Evolutionary conservation across 208 protist genomes (phyloP).

Genomic region (Acanthamoeba royreba): DNA sequence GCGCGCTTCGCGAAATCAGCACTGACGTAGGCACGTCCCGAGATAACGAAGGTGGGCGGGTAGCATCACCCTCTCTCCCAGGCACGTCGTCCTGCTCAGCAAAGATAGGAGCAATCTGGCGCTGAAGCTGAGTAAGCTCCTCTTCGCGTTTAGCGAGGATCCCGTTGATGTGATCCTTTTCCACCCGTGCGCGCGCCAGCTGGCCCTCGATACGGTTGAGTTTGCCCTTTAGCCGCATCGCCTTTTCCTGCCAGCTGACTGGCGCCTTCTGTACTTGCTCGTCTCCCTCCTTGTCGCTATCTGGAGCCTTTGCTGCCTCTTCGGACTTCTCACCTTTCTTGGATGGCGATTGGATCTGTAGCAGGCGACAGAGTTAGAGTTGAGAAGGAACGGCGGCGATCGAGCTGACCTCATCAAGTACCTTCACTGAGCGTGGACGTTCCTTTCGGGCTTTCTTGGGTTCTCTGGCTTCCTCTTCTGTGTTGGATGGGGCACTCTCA

Average conservation of each 20-base stretch:
- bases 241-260: conserved; percentile 16
- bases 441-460: not conserved
- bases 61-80: not conserved
- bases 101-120: conserved; percentile 22
- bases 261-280: not conserved
- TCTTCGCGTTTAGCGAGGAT: not conserved
- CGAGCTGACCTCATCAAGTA: too few relatives aligned
- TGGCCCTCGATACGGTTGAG: not conserved
- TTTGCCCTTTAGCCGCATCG: conserved; percentile 14
- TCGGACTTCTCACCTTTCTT: not conserved
- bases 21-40: not conserved
- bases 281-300: not conserved
- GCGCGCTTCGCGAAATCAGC: not conserved
- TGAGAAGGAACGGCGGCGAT: too few relatives aligned
- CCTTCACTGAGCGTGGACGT: too few relatives aligned
- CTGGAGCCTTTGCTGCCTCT: not conserved
- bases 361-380: too few relatives aligned
- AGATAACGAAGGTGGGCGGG: not conserved
- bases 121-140: not conserved
- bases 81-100: not conserved
- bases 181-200: not conserved
- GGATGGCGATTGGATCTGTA: too few relatives aligned
- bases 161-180: not conserved
- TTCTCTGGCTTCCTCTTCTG: not conserved
- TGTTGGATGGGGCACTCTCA: not conserved